Evolutionary conservation across 352 stramenopile species (phyloP).

Genomic region (Thraustochytrium striatum): DNA sequence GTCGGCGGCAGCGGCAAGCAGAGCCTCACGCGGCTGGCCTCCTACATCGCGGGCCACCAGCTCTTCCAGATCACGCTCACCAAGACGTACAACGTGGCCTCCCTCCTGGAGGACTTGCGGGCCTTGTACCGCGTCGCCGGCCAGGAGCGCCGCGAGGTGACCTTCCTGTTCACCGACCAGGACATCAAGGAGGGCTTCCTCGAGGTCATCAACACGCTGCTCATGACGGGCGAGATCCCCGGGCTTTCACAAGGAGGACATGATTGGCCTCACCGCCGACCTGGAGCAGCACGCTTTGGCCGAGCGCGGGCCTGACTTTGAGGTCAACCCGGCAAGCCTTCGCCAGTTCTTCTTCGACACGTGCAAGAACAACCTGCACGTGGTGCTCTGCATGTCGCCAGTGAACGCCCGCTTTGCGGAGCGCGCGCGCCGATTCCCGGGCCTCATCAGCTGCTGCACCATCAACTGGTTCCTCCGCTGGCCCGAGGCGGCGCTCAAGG

Average conservation of each 20-base stretch:
- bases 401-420: conserved; percentile 95
- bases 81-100: conserved; percentile 95
- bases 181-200: conserved; percentile 99
- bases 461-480: conserved; percentile 99
- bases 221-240: conserved; percentile 97
- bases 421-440: conserved; percentile 91
- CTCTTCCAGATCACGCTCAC: conserved; percentile 97
- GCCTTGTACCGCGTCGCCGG: conserved; percentile 93
- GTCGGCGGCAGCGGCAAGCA: conserved; percentile 95
- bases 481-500: conserved; percentile 94
- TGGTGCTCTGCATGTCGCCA: conserved; percentile 98
- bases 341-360: conserved; percentile 97
- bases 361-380: conserved; percentile 94
- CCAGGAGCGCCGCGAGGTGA: conserved; percentile 90
- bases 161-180: conserved; percentile 96
- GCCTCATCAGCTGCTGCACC: conserved; percentile 91
- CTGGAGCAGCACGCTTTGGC: conserved; percentile 84
- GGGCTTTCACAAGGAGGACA: conserved; percentile 98
- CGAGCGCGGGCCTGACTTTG: conserved; percentile 84
- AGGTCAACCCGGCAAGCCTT: conserved; percentile 91
- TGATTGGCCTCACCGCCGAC: conserved; percentile 97
- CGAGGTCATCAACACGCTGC: conserved; percentile 95
- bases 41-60: conserved; percentile 89
- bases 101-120: conserved; percentile 94
- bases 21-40: conserved; percentile 87